A percentile compares a stretch with the other conserved stretches of the same genome.
Conservation (phyloP, 129 eudicot species). For the Artemisia annua region DNA sequence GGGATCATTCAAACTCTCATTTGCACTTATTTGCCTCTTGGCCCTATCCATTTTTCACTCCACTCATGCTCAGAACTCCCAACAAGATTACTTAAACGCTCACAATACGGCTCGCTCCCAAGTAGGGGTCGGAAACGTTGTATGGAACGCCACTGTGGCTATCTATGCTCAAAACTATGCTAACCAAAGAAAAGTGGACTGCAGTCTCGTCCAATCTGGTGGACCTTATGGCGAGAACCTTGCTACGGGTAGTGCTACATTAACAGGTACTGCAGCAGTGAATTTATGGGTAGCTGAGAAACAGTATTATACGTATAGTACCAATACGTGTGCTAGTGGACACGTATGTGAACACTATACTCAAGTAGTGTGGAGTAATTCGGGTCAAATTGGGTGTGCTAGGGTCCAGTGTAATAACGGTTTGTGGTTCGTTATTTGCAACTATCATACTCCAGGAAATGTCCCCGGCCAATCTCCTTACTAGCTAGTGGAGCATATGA, state of each 20-base stretch:
- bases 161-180: not conserved
- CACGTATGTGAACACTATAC: slow-evolving; percentile 47
- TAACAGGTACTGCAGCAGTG: not conserved
- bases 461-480: slow-evolving; percentile 34
- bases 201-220: not conserved
- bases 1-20: slow-evolving; percentile 16
- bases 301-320: slow-evolving; percentile 19
- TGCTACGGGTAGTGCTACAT: not conserved
- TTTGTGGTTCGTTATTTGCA: slow-evolving; percentile 34
- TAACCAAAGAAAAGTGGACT: slow-evolving; percentile 6
- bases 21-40: not conserved
- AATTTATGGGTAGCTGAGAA: slow-evolving; percentile 17
- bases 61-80: not conserved
- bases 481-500: not conserved
- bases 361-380: slow-evolving; percentile 49
- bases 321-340: slow-evolving; percentile 39
- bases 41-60: slow-evolving; percentile 9
- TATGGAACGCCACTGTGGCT: not conserved
- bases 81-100: not conserved
- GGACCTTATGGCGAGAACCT: slow-evolving; percentile 23
- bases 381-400: slow-evolving; percentile 47
- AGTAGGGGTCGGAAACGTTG: not conserved
- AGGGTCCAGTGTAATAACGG: slow-evolving; percentile 36
- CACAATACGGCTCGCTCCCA: not conserved
- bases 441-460: slow-evolving; percentile 36